phyloP scores from a whole-genome alignment of 768 basidiomycete species.

The Pisolithus sp. region DNA sequence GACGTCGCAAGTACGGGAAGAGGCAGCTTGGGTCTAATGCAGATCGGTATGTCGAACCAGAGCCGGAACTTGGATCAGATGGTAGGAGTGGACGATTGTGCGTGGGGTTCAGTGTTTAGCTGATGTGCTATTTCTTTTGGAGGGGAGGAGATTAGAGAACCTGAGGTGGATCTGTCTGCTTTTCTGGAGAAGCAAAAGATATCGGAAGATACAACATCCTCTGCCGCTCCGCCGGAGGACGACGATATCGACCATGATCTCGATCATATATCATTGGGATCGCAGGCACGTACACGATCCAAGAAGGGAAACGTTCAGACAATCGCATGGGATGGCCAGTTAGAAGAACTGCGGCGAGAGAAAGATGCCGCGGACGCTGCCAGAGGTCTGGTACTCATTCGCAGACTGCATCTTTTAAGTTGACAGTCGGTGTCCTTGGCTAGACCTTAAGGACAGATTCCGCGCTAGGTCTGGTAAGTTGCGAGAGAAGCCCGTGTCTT shows the following conservation, averaged over 20 bases:
- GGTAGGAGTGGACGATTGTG: slow-evolving; percentile 34
- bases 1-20: slow-evolving; percentile 44
- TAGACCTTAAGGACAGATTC: slow-evolving; percentile 57
- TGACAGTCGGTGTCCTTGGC: not conserved
- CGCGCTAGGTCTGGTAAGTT: slow-evolving; percentile 48
- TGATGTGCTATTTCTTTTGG: not conserved
- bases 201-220: slow-evolving; percentile 21
- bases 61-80: slow-evolving; percentile 64
- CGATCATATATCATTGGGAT: slow-evolving; percentile 29
- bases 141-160: slow-evolving; percentile 63
- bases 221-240: not conserved
- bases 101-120: not conserved
- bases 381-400: slow-evolving; percentile 46
- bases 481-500: slow-evolving; percentile 29
- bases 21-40: slow-evolving; percentile 63
- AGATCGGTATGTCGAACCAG: slow-evolving; percentile 68
- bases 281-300: slow-evolving; percentile 16
- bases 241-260: not conserved
- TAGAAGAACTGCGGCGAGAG: slow-evolving; percentile 62
- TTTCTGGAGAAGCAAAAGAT: slow-evolving; percentile 58
- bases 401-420: not conserved
- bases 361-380: slow-evolving; percentile 71
- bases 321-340: slow-evolving; percentile 61
- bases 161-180: slow-evolving; percentile 59
- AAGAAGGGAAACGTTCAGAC: slow-evolving; percentile 60